Conservation (phyloP, 768 basidiomycete species). For the Lactarius hengduanensis region DNA sequence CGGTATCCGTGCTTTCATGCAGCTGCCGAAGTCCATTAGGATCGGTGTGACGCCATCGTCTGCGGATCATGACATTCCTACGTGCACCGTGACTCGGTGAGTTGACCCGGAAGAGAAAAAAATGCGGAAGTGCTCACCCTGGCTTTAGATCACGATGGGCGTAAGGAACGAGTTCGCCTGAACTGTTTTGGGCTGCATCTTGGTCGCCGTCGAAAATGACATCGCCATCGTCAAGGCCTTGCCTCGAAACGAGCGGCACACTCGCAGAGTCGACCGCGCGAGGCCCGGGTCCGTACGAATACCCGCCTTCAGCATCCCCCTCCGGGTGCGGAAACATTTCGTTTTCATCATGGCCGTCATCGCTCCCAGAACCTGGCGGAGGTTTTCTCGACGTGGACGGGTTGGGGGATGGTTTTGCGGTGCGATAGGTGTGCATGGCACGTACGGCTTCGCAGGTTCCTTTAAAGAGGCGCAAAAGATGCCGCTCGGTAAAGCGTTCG, state of each 20-base stretch:
- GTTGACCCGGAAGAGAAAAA: background rate
- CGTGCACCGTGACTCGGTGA: background rate
- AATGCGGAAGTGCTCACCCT: slow-evolving; percentile 55
- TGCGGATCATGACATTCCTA: slow-evolving; percentile 93
- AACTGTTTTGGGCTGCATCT: slow-evolving; percentile 48
- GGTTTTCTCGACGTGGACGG: slow-evolving; percentile 32
- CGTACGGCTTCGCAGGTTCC: slow-evolving; percentile 93
- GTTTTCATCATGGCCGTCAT: slow-evolving; percentile 58
- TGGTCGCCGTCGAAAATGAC: slow-evolving; percentile 81
- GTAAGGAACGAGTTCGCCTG: slow-evolving; percentile 69
- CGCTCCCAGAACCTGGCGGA: slow-evolving; percentile 28
- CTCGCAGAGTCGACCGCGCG: slow-evolving; percentile 23
- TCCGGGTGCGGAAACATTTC: slow-evolving; percentile 75
- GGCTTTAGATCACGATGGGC: slow-evolving; percentile 98
- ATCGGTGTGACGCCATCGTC: slow-evolving; percentile 85
- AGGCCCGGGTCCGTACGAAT: slow-evolving; percentile 57
- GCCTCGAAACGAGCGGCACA: slow-evolving; percentile 62
- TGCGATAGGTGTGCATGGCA: slow-evolving; percentile 89
- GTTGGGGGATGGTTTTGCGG: slow-evolving; percentile 38
- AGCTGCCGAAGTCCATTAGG: slow-evolving; percentile 98
- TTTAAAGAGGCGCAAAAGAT: slow-evolving; percentile 86
- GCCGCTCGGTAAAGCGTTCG: slow-evolving; percentile 80
- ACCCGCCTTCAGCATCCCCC: slow-evolving; percentile 70
- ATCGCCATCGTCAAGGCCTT: slow-evolving; percentile 51
- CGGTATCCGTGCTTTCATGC: slow-evolving; percentile 78